Evolutionary conservation across 495 filamentous ascomycete species (phyloP), one percentile per base, ranked within the genome.

Genomic region (Sabuloglossum arenarium): DNA sequence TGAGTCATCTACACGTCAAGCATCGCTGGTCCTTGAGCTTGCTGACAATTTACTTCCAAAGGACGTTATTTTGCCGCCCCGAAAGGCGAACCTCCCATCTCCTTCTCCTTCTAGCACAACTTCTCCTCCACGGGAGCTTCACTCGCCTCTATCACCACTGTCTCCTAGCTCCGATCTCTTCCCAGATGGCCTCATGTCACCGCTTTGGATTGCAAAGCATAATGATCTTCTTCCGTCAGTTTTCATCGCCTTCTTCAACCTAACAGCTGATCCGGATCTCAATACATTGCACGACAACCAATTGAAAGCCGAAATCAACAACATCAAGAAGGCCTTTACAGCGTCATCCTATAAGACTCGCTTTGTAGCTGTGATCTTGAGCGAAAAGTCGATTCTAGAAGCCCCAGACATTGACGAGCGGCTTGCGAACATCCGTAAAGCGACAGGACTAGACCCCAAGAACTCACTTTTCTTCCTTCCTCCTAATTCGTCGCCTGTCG

Each of bases 121-220:
- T 56, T 39, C 52, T n/a, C 8, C 32, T 10, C 21, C 37, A 14
- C 69, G 71, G 39, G 65, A 78, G 12, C 74, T 94, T 16, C 89
- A 96, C 65, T 95, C 89, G 1, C 84, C 88, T 2, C 78, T 93
- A 53, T 96, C 89, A 6, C 89, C 89, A 6, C 71, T 95, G 54
- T 86, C 84, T 21, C 86, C 87, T 2, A 73, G 75, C 27, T 91
- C 88, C 0, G 74, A 79, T 2, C 76, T 89, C 14, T 95, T 85
- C 59, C 87, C 89, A 19, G 89, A 95, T 71, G 89, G 89, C 4
- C 64, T 94, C 37, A 79, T 96, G 65, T 79, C 85, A 31, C 75
- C 82, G 3, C 68, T 79, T 54, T 96, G 89, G 89, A 70, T 87
- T 19, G 76, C 76, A 37, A 96, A 94, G 65, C 88, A 95, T 65